phyloP scores from a whole-genome alignment of 2,329 filamentous ascomycete species.

The Ophiocordyceps unilateralis region DNA sequence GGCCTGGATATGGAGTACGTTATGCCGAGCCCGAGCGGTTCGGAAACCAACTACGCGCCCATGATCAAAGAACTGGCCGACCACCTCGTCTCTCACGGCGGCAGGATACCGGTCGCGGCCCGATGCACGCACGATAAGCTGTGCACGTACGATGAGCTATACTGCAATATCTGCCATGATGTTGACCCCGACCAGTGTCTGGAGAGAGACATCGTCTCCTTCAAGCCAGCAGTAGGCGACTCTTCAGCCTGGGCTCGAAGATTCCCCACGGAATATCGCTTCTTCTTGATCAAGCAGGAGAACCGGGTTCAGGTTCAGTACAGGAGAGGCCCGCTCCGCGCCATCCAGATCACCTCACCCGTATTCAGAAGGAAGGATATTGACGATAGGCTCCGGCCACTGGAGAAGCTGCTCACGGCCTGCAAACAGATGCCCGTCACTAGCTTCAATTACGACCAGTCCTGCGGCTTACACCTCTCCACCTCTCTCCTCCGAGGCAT shows the following conservation, averaged over 20 bases:
- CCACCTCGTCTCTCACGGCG: no score
- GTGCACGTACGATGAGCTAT: no score
- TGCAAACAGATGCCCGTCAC: conserved; percentile 4
- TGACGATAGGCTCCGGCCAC: conserved; percentile 2
- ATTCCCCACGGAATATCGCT: neutral
- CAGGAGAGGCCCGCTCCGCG: conserved; percentile 2
- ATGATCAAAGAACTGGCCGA: no score
- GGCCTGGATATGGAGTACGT: no score
- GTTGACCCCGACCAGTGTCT: no score
- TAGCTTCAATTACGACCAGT: neutral
- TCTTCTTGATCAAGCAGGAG: conserved; percentile 6
- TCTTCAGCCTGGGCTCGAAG: neutral
- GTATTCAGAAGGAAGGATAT: conserved; percentile 6
- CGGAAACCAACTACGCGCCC: no score
- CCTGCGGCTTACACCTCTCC: conserved; percentile 11
- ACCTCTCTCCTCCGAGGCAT: conserved; percentile 8
- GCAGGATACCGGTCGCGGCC: no score
- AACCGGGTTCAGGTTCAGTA: neutral
- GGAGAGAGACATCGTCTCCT: neutral
- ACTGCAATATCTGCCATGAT: no score
- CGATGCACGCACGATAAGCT: no score
- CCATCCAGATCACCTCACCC: conserved; percentile 7
- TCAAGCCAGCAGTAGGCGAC: neutral
- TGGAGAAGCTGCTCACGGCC: conserved; percentile 1
- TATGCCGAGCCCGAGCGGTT: no score